A percentile compares a stretch with the other conserved stretches of the same genome.
Conservation (phyloP, 345 rosid genomes). For the Clausena lansium region DNA sequence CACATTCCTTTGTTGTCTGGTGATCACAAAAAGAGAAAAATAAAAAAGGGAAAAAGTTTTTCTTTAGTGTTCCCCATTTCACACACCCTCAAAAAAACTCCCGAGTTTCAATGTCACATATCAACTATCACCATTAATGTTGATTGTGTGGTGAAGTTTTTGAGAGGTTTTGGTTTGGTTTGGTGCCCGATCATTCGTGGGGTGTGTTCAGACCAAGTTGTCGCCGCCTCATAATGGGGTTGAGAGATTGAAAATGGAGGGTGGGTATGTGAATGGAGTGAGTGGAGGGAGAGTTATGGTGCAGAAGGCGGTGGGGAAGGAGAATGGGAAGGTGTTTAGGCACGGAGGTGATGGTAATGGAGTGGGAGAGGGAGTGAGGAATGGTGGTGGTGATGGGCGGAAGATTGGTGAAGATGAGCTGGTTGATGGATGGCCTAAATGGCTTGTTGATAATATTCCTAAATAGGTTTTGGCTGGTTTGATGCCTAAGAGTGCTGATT, state of each 20-base stretch:
- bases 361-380: slow-evolving; percentile 13
- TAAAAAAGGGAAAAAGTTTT: not conserved
- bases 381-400: slow-evolving; percentile 21
- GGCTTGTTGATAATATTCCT: slow-evolving; percentile 65
- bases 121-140: slow-evolving; percentile 5
- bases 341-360: slow-evolving; percentile 2
- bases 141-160: too few species aligned
- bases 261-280: slow-evolving; percentile 25
- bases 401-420: slow-evolving; percentile 51
- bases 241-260: slow-evolving; percentile 26
- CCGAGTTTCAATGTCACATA: slow-evolving; percentile 14
- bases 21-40: not conserved
- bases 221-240: slow-evolving; percentile 24
- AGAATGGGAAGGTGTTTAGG: slow-evolving; percentile 16
- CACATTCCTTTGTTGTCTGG: slow-evolving; percentile 14
- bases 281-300: slow-evolving; percentile 2
- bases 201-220: slow-evolving; percentile 35
- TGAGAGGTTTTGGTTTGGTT: too few species aligned
- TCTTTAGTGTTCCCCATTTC: not conserved
- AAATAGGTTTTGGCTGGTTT: slow-evolving; percentile 48
- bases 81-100: not conserved
- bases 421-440: slow-evolving; percentile 68
- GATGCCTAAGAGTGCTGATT: slow-evolving; percentile 60
- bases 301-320: slow-evolving; percentile 7
- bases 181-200: slow-evolving; percentile 31